Evolutionary conservation across 495 filamentous ascomycete species (phyloP), one percentile per base, ranked within the genome.

Genomic region (Coniosporium apollinis): DNA sequence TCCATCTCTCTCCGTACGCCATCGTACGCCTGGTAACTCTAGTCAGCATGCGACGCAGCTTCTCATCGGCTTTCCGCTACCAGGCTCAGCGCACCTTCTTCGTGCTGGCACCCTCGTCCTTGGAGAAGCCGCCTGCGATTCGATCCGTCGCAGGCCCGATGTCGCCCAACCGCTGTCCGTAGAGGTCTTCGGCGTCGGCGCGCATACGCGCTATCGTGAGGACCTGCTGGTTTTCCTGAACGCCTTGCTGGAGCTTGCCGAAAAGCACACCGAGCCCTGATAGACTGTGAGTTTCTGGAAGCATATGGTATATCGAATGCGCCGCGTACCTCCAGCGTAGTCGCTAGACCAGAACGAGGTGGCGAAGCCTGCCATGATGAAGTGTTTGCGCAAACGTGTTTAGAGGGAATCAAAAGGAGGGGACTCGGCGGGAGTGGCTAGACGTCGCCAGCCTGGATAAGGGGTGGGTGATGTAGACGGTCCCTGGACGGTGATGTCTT

Each of bases 341-440:
- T 94, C 86, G 46, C 72, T 72, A 39, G 84, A 86, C 86, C 86
- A 94, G 59, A 94, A 94, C 4, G 85, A 91, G 61, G 87, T 83
- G 42, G 83, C 74, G 59, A 94, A 94, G 26, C 79, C 71, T 43
- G 79, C 77, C 82, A 87, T 87, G n/a, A n/a, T n/a, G n/a, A n/a
- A n/a, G n/a, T n/a, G n/a, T n/a, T n/a, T n/a, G n/a, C n/a, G n/a
- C n/a, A n/a, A n/a, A n/a, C n/a, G n/a, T n/a, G n/a, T n/a, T n/a
- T n/a, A n/a, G n/a, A n/a, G n/a, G n/a, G n/a, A n/a, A n/a, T n/a
- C n/a, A n/a, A n/a, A n/a, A n/a, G n/a, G n/a, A n/a, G n/a, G n/a
- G n/a, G n/a, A n/a, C n/a, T n/a, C n/a, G n/a, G n/a, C n/a, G n/a
- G n/a, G n/a, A n/a, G n/a, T n/a, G n/a, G n/a, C n/a, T n/a, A n/a